Evolutionary conservation across 768 basidiomycete genomes (phyloP).

Genomic region (Pleurotus giganteus): DNA sequence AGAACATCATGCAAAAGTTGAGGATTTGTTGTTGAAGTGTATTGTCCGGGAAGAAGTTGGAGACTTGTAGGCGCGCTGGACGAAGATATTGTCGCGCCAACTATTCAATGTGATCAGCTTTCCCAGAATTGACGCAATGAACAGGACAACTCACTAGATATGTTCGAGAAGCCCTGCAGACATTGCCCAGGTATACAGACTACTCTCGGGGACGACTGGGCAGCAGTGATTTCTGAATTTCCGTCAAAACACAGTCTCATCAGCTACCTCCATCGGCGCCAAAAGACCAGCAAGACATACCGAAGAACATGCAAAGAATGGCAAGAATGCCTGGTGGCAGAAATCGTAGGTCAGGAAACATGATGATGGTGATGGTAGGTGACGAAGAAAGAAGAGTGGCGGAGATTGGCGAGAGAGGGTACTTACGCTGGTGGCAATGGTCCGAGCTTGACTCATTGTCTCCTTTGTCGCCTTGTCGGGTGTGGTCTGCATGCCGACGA

Average conservation of each 20-base stretch:
- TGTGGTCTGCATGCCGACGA: not conserved
- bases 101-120: constrained; percentile 27
- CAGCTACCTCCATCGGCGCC: not conserved
- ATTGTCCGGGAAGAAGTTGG: constrained; percentile 61
- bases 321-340: not conserved
- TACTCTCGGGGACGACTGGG: constrained; percentile 34
- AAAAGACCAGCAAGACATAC: not conserved
- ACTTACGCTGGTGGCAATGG: not conserved
- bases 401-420: not conserved
- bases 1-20: constrained; percentile 55
- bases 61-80: constrained; percentile 43
- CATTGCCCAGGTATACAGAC: constrained; percentile 74
- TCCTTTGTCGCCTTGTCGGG: not conserved
- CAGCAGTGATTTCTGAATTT: constrained; percentile 10
- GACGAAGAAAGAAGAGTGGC: constrained; percentile 2
- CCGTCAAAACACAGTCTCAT: not conserved
- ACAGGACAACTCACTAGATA: constrained; percentile 35
- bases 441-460: not conserved
- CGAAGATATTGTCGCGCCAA: constrained; percentile 56
- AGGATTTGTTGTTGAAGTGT: constrained; percentile 57
- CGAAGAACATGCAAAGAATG: constrained; percentile 2
- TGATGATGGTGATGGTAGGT: constrained; percentile 4
- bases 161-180: constrained; percentile 62
- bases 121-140: not conserved
- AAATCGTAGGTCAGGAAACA: not conserved